Evolutionary conservation across 768 basidiomycete species (phyloP), one percentile per base, ranked within the genome.

Genomic region (Mycena indigotica): DNA sequence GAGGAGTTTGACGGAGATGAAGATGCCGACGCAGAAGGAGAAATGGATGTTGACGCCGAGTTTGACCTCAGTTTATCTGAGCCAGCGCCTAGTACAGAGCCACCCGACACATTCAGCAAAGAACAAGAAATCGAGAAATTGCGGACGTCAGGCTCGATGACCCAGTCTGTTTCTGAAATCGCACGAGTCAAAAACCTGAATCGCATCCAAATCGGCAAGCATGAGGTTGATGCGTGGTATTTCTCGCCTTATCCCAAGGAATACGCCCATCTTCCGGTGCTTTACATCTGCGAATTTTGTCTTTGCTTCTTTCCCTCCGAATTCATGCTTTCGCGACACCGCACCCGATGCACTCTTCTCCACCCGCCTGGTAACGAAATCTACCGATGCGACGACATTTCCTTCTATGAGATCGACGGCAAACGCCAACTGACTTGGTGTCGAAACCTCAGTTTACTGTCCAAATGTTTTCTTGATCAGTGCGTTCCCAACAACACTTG

Each of bases 221-320:
- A 97, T 77, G 93, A 97, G 75, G 93, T 99, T 65, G 97, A 99
- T 66, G 89, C 97, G n/a, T 99, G 97, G 97, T 99, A 99, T 75
- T 98, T 98, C 80, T 95, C 92, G 67, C 97, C 97, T 23, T 99
- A 98, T 76, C 97, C 97, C 12, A 90, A 93, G 75, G 97, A 98
- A 76, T 98, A 93, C 77, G 94, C 97, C 44, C 92, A 98, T 73
- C 85, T 96, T 25, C 94, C 95, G 19, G 78, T 95, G 60, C 82
- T 99, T 44, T 98, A 95, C 80, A 87, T 99, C 70, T 99, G 97
- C 87, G 96, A 99, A 75, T 96, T 96, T 79, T 99, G 97, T 72
- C 83, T 98, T 46, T 88, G 87, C 30, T 99, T 90, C 78, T 98
- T 87, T 74, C 91, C 91, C 28, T 93, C 93, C 15, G 83, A 82